Evolutionary conservation across 805 yeast species (phyloP), one percentile per base, ranked within the genome.

Genomic region (Zygoascus biomembranicola): DNA sequence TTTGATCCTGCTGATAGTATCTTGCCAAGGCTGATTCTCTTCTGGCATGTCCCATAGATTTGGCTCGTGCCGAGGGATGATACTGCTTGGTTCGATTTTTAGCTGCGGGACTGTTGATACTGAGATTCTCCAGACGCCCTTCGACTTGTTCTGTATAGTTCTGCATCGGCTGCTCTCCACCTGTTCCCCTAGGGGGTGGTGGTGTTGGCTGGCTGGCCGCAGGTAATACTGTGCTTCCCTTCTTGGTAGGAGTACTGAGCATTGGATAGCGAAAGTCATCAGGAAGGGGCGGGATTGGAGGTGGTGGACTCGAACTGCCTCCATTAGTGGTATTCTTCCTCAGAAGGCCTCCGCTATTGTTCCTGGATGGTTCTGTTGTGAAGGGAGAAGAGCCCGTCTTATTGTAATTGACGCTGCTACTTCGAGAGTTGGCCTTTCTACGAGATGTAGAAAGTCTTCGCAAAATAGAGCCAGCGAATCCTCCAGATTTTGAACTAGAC

Each of bases 11-110:
- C 23, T 26, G 19, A 16, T 51, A 28, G 48, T 35, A 44, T 26
- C 26, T n/a, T 31, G 26, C 20, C 13, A 43, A n/a, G 14, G 47
- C 35, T 42, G 51, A 42, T 13, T 43, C 56, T 32, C 48, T 49
- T 16, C 61, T 51, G 23, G 55, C 77, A 66, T 87, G 92, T n/a
- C 90, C 90, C 49, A 87, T 82, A 19, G 95, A 85, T 65, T 86
- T 88, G 2, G 95, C 95, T 62, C 96, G 79, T 0, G 95, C 95
- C 13, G 89, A 81, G 39, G 96, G 95, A 67, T 87, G 96, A 56
- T 73, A 70, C 56, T 69, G 54, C 31, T 55, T 52, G n/a, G 43
- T 19, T 14, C 32, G 28, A 32, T 20, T 19, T n/a, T 35, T 16
- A 9, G 20, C 32, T 4, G 42, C 45, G 6, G 26, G 47, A 18